Base-by-base conservation (phyloP, 2,329 filamentous ascomycete species). In the Byssoonygena ceratinophila region DNA sequence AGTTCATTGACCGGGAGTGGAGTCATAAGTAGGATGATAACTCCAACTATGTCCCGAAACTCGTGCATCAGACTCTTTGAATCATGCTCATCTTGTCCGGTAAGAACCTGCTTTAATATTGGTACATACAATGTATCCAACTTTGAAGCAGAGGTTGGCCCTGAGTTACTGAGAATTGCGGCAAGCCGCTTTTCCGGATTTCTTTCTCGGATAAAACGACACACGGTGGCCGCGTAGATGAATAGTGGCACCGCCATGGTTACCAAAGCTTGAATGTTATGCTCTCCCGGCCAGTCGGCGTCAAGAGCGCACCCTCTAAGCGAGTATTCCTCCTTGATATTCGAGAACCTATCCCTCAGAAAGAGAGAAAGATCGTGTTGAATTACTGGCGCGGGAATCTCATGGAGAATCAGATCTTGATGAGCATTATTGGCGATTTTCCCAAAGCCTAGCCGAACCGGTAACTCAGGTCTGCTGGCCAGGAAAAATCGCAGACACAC, bases 191-290 rank as follows among this genome's bases (percentile, higher is more conserved):
- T 34, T 34, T 34, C 11, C 11, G 31, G 31, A 14, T 14, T 34
- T 51, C 43, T 57, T 20, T 56, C 52, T 18, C 47, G 51, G 16
- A 67, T 46, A 54, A 62, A 63, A 2, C 60, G 64, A 55, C 57
- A 66, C 12, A 61, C 32, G 12, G 64, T 63, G 14, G 57, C 46
- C 7, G 59, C 59, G 18, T 46, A 66, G 41, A 60, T 66, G 37
- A 69, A 68, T 25, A 68, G 53, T 20, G 64, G 60, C 41, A 53
- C 40, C 16, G 67, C 54, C 45, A 63, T 61, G n/a, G 60, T 18
- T 25, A 66, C 60, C 4, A 70, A 55, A 5, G 37, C 52, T 16
- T 57, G 31, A 9, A 67, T 59, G 11, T 11, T 36, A 3, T 64
- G 40, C 37, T 53, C 9, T 2, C 57, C 53, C 29, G 64, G 65